Conservation (phyloP, 2,329 filamentous ascomycete genomes). For the Leptosphaerulina australis region DNA sequence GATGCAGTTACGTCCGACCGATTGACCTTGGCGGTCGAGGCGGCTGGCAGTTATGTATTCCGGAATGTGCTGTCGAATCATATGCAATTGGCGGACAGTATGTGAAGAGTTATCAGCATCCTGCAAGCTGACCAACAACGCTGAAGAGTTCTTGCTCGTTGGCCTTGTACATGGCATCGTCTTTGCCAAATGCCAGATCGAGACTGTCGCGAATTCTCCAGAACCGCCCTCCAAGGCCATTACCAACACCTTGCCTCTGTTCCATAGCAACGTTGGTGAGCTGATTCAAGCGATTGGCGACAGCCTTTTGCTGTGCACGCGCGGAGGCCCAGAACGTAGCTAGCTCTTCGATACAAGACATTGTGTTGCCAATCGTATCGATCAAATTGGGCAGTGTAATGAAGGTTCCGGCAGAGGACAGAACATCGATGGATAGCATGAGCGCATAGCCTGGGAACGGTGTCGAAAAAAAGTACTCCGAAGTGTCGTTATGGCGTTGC, state of each 20-base stretch:
- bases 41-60: too few species aligned
- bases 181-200: slow-evolving; percentile 50
- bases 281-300: slow-evolving; percentile 55
- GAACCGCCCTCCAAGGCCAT: slow-evolving; percentile 44
- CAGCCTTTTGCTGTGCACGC: slow-evolving; percentile 56
- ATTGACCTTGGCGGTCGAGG: too few species aligned
- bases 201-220: slow-evolving; percentile 47
- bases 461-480: slow-evolving; percentile 53
- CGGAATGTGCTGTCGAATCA: too few species aligned
- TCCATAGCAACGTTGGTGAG: slow-evolving; percentile 51
- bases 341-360: slow-evolving; percentile 63
- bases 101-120: too few species aligned
- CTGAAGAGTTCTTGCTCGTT: slow-evolving; percentile 39
- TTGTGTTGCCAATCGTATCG: slow-evolving; percentile 59
- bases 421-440: slow-evolving; percentile 68
- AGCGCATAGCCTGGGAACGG: slow-evolving; percentile 68
- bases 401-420: slow-evolving; percentile 62
- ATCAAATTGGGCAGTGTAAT: slow-evolving; percentile 58
- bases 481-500: slow-evolving; percentile 34
- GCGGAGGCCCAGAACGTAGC: slow-evolving; percentile 66
- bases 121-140: slow-evolving; percentile 33
- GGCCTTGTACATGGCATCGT: slow-evolving; percentile 53
- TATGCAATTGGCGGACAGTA: too few species aligned
- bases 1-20: too few species aligned
- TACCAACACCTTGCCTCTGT: slow-evolving; percentile 39